Conservation (phyloP, 1,284 basidiomycete species). For the Trichosporon sp. region DNA sequence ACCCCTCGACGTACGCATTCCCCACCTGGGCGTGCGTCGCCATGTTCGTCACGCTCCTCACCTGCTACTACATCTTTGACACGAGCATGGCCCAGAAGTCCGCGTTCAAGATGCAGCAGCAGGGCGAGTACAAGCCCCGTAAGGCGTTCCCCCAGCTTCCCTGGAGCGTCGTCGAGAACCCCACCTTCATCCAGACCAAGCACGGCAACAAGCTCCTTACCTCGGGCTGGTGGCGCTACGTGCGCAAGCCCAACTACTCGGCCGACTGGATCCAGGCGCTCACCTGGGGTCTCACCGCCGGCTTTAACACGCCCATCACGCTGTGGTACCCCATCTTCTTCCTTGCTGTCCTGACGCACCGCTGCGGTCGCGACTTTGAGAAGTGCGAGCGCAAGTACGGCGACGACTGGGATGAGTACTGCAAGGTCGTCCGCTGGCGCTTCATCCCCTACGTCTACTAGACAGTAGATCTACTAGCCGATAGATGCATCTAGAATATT, state of each 20-base stretch:
- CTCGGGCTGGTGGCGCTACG: slow-evolving; percentile 67
- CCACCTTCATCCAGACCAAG: slow-evolving; percentile 87
- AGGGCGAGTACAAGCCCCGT: slow-evolving; percentile 81
- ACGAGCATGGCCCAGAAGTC: slow-evolving; percentile 96
- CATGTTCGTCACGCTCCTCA: slow-evolving; percentile 66
- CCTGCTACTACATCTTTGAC: slow-evolving; percentile 89
- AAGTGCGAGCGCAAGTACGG: slow-evolving; percentile 92
- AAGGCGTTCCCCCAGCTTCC: slow-evolving; percentile 94
- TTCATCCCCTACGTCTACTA: slow-evolving; percentile 72
- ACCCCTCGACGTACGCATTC: slow-evolving; percentile 84
- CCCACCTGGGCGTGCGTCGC: slow-evolving; percentile 61
- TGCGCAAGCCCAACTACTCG: slow-evolving; percentile 67
- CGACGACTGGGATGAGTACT: slow-evolving; percentile 91
- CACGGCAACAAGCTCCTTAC: slow-evolving; percentile 69
- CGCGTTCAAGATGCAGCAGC: slow-evolving; percentile 94
- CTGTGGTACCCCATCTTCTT: slow-evolving; percentile 96
- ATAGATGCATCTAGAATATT: slow-evolving; percentile 12
- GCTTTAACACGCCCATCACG: slow-evolving; percentile 80
- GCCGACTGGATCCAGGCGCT: slow-evolving; percentile 69
- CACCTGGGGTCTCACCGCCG: slow-evolving; percentile 86
- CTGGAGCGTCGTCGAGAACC: slow-evolving; percentile 80
- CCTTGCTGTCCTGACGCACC: slow-evolving; percentile 82
- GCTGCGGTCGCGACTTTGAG: slow-evolving; percentile 88
- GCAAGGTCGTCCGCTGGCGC: slow-evolving; percentile 77
- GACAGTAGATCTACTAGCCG: not conserved